Base-by-base conservation (phyloP, 208 protist species). In the Trypanosoma grayi region DNA sequence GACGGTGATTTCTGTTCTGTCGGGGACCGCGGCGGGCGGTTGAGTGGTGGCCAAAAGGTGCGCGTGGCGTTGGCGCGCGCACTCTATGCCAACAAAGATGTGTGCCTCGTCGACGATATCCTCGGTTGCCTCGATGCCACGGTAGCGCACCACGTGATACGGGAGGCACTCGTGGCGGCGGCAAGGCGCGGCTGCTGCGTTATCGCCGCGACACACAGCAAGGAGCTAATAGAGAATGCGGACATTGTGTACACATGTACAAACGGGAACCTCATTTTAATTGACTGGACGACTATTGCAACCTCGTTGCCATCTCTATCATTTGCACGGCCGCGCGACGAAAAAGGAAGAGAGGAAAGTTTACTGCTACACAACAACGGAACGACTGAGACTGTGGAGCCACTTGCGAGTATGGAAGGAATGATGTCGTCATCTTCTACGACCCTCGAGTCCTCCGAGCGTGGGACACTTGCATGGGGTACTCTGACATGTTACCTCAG, bases 91-190 rank as follows among this genome's bases (percentile, higher is more conserved):
- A 54, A 82, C 30, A 50, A 52, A 4, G 81, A 83, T 28, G 39
- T 86, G n/a, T 75, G 65, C 51, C 25, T 93, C 13, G 37, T 95
- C 0, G 91, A 97, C 60, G 86, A 94, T 39, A 67, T 82, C 46
- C 66, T 97, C 5, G 70, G 57, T 20, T 85, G 83, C 4, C 79
- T 97, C 7, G 92, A 97, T 73, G 64, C 66, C 9, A 64, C 79
- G 16, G 85, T 92, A 1, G 57, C 58, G 18, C 47, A 31, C 27
- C 52, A 70, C 28, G 58, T 85, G 10, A 62, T 80, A 45, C 53
- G 0, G 44, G 31, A 75, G 20, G 40, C 30, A 9, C 24, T 73
- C 24, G 4, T 61, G 2, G 24, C 27, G 22, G 31, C 47, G 16
- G 43, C 24, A 28, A 34, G 16, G 40, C 0, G 22, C 8, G 52